A percentile compares a stretch with the other conserved stretches of the same genome.
Evolutionary conservation across 129 eudicot species (phyloP).

Genomic region (Centella asiatica): DNA sequence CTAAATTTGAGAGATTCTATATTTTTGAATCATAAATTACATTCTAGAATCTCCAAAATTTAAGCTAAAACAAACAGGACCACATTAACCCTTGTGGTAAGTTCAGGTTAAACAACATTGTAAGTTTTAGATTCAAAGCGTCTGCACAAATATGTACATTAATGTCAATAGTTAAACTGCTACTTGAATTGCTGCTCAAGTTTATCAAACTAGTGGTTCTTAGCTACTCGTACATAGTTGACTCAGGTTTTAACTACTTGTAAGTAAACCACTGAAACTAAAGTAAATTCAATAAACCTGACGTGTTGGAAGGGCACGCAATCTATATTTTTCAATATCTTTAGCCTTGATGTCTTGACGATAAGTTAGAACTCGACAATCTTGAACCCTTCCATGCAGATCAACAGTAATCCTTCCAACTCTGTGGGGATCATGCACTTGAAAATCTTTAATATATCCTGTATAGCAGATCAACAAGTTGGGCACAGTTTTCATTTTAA

Average conservation of each 20-base stretch:
- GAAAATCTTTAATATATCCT: slow-evolving; percentile 84
- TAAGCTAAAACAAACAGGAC: too few species aligned
- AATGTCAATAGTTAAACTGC: too few species aligned
- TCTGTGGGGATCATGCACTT: slow-evolving; percentile 80
- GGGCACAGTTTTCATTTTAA: neutral
- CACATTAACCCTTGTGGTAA: too few species aligned
- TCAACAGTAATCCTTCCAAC: slow-evolving; percentile 72
- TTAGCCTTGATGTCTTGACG: slow-evolving; percentile 88
- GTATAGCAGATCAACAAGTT: slow-evolving; percentile 21
- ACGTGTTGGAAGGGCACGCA: slow-evolving; percentile 72
- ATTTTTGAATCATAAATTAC: too few species aligned
- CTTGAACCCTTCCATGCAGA: slow-evolving; percentile 72
- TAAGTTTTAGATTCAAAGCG: too few species aligned
- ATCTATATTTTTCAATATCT: slow-evolving; percentile 57
- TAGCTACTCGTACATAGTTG: neutral
- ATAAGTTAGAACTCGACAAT: slow-evolving; percentile 79
- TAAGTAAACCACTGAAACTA: too few species aligned
- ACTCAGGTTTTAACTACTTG: neutral
- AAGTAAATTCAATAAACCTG: slow-evolving; percentile 38
- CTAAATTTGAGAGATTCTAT: too few species aligned
- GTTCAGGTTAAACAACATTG: too few species aligned
- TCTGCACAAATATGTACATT: too few species aligned
- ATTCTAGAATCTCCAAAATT: too few species aligned
- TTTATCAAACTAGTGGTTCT: neutral
- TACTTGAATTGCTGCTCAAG: too few species aligned